Base-by-base conservation (phyloP, 257 asterid species). In the Solanum chilense region DNA sequence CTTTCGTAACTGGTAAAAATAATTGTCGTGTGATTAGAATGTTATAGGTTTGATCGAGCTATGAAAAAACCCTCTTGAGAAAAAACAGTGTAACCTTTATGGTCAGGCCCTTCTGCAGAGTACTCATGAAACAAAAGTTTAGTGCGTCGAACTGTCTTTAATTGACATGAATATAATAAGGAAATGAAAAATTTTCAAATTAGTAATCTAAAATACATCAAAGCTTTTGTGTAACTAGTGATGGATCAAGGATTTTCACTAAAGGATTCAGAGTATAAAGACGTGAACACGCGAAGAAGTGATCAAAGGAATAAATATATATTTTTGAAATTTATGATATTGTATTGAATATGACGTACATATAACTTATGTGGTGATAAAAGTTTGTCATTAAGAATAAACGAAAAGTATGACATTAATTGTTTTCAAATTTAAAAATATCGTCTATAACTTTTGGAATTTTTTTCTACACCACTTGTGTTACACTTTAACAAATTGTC, bases 21-120 rank as follows among this genome's bases (percentile, higher is more conserved):
- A 25, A 3, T 25, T 13, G 2, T 66, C 73, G 3, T 66, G 20
- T 66, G 37, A 66, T 27, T 25, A 0, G 2, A 6, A 27, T 0
- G 21, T 66, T 14, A 66, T 0, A 13, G 5, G 3, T 66, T 27
- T 5, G 2, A 0, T 66, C 0, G 5, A 66, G 35, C 10, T 12
- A 0, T 5, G 73, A 12, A 12, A 64, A 25, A 13, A 66, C 3
- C 0, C 35, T 66, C 7, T 9, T n/a, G 70, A 0, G n/a, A 0
- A 66, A 66, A 66, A 25, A 11, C 37, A 12, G 11, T 9, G 1
- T 66, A 25, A 25, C 10, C 0, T 0, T 64, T n/a, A 2, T 66
- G 0, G 9, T 66, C 9, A 0, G 0, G 0, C 33, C 3, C 35
- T 66, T 5, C 5, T 25, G 13, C 5, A 0, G 0, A 66, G 14